These are phyloP conservation scores for Cordyceps javanica DNA, from an alignment of 2,329 filamentous ascomycete species.

Conservation along the genomic window DNA sequence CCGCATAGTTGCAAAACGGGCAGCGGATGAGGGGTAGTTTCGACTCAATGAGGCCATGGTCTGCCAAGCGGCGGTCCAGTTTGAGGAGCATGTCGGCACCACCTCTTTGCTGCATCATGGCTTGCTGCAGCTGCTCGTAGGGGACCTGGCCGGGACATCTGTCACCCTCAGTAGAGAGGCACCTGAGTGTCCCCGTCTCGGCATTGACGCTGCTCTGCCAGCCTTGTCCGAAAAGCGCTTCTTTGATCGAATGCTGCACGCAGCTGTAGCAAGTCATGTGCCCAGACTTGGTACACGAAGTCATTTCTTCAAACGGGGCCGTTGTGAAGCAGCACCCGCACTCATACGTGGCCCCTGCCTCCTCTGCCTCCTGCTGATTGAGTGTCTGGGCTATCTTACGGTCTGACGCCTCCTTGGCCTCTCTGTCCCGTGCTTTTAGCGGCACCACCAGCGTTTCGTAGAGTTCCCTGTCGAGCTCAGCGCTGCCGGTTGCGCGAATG, in stretches of 20 bases:
- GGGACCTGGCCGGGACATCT: conserved; percentile 73
- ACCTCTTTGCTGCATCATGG: conserved; percentile 62
- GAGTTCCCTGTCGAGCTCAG: conserved; percentile 58
- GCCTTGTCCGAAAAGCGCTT: conserved; percentile 88
- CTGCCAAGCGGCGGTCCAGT: conserved; percentile 73
- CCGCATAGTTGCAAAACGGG: conserved; percentile 87
- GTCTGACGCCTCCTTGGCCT: conserved; percentile 45
- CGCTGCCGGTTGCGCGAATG: conserved; percentile 58
- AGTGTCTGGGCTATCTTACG: conserved; percentile 45
- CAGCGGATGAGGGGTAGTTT: conserved; percentile 73
- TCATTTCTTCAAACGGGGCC: conserved; percentile 65
- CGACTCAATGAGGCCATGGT: conserved; percentile 68
- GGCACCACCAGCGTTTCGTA: conserved; percentile 52
- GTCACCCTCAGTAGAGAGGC: conserved; percentile 66
- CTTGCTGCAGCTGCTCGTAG: conserved; percentile 61
- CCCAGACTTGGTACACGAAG: conserved; percentile 60
- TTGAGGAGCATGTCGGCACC: conserved; percentile 66
- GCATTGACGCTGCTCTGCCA: conserved; percentile 77
- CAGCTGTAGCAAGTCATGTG: conserved; percentile 79
- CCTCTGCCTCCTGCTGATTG: conserved; percentile 55
- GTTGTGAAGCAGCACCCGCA: conserved; percentile 75
- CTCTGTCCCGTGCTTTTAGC: conserved; percentile 38
- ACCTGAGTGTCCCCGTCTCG: conserved; percentile 67
- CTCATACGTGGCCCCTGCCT: conserved; percentile 53
- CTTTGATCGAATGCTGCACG: conserved; percentile 72